Conservation (phyloP, 306 rosid genomes). For the Albizia julibrissin region DNA sequence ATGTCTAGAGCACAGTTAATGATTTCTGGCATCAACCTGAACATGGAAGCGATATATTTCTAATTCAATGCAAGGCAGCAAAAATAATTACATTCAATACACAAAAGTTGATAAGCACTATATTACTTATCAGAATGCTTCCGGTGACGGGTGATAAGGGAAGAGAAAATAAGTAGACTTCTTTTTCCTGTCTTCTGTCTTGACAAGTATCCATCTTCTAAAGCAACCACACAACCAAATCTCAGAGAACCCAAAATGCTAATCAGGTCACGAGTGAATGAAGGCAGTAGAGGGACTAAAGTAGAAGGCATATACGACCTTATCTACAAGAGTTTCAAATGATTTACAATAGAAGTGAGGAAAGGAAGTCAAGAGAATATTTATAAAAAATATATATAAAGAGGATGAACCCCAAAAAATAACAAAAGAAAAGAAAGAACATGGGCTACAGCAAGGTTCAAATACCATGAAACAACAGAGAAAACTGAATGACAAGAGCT, state of each 20-base stretch:
- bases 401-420: not conserved
- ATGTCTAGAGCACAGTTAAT: constrained; percentile 60
- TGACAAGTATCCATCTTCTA: constrained; percentile 53
- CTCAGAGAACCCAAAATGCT: constrained; percentile 66
- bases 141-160: constrained; percentile 79
- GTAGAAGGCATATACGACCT: constrained; percentile 83
- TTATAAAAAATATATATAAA: not conserved
- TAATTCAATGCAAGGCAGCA: constrained; percentile 11
- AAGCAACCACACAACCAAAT: constrained; percentile 40
- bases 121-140: constrained; percentile 83
- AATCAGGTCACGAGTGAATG: constrained; percentile 65
- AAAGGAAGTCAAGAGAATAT: not conserved
- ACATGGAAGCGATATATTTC: constrained; percentile 34
- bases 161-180: constrained; percentile 70
- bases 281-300: constrained; percentile 64
- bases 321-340: constrained; percentile 48
- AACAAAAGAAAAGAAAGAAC: not conserved
- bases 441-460: not conserved
- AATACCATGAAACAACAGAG: constrained; percentile 11
- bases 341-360: not conserved
- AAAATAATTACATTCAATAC: constrained; percentile 22
- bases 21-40: constrained; percentile 90
- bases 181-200: constrained; percentile 83
- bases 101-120: constrained; percentile 8
- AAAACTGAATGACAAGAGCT: not conserved